Percentiles rank a stretch among this genome's conserved stretches.
These are phyloP conservation scores for Suillus alpinus DNA, from an alignment of 768 basidiomycete genomes.

Conservation along the genomic window DNA sequence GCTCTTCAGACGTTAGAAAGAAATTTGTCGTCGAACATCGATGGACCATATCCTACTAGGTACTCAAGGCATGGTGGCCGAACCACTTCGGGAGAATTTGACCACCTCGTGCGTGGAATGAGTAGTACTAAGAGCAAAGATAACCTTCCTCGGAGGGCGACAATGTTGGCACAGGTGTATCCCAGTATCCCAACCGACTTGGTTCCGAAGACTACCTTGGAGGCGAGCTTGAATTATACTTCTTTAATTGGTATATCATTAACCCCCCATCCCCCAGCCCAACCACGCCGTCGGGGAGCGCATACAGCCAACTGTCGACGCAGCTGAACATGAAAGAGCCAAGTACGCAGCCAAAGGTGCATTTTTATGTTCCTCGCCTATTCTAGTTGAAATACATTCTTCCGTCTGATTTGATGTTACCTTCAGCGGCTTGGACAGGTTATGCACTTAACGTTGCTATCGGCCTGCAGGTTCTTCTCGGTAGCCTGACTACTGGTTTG, in stretches of 20 bases:
- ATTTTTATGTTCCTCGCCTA: neutral
- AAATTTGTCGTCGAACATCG: neutral
- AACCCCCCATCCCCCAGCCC: neutral
- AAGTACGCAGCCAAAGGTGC: constrained; percentile 44
- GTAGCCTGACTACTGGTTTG: constrained; percentile 26
- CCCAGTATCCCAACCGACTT: neutral
- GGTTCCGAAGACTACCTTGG: neutral
- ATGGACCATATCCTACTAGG: neutral
- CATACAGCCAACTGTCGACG: constrained; percentile 45
- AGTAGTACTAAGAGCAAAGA: neutral
- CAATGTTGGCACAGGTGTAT: neutral
- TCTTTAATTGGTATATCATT: neutral
- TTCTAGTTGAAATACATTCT: neutral
- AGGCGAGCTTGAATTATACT: neutral
- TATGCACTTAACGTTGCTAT: constrained; percentile 22
- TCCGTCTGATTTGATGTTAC: neutral
- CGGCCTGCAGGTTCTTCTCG: constrained; percentile 25
- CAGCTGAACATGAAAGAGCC: constrained; percentile 40
- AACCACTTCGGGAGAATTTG: neutral
- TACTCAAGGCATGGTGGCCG: neutral
- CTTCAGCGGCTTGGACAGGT: constrained; percentile 13
- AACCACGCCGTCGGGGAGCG: constrained; percentile 41
- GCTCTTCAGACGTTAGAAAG: neutral
- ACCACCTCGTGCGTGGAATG: neutral
- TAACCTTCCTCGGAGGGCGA: neutral